Conservation (phyloP, 495 filamentous ascomycete genomes). For the Cetradonia linearis region DNA sequence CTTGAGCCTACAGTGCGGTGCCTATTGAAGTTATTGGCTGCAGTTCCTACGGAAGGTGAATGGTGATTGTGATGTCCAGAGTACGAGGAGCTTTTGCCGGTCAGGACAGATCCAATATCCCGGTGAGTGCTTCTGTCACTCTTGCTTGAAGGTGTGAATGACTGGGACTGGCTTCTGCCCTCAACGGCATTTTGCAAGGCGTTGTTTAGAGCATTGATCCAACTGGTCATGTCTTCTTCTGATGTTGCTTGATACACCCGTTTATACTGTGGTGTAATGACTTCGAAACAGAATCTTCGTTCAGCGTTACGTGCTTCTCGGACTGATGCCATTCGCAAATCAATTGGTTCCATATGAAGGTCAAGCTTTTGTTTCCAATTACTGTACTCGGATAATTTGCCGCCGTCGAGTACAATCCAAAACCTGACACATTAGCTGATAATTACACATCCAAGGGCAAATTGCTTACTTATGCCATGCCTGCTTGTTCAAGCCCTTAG, state of each 20-base stretch:
- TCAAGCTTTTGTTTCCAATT: slow-evolving; percentile 99
- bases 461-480: slow-evolving; percentile 96
- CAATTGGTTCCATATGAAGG: slow-evolving; percentile 96
- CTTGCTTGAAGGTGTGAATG: slow-evolving; percentile 37
- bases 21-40: slow-evolving; percentile 52
- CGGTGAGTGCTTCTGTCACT: slow-evolving; percentile 51
- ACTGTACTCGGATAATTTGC: slow-evolving; percentile 92
- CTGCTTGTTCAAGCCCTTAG: slow-evolving; percentile 88
- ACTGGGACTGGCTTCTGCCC: slow-evolving; percentile 48
- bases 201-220: slow-evolving; percentile 96
- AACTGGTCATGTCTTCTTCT: slow-evolving; percentile 94
- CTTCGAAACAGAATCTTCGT: slow-evolving; percentile 93
- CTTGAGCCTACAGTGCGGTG: slow-evolving; percentile 85
- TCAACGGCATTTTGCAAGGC: slow-evolving; percentile 93
- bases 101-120: slow-evolving; percentile 84
- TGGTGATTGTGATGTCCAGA: slow-evolving; percentile 49
- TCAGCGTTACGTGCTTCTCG: slow-evolving; percentile 90
- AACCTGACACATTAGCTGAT: slow-evolving; percentile 46
- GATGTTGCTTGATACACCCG: slow-evolving; percentile 96
- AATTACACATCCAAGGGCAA: background rate
- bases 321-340: slow-evolving; percentile 92
- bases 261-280: slow-evolving; percentile 94
- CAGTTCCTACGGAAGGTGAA: slow-evolving; percentile 36
- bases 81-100: slow-evolving; percentile 80
- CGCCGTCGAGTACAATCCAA: slow-evolving; percentile 96